Percentiles rank a stretch among this genome's conserved stretches.
Evolutionary conservation across 805 yeast species (phyloP).

Genomic region (Yamadazyma sp.): DNA sequence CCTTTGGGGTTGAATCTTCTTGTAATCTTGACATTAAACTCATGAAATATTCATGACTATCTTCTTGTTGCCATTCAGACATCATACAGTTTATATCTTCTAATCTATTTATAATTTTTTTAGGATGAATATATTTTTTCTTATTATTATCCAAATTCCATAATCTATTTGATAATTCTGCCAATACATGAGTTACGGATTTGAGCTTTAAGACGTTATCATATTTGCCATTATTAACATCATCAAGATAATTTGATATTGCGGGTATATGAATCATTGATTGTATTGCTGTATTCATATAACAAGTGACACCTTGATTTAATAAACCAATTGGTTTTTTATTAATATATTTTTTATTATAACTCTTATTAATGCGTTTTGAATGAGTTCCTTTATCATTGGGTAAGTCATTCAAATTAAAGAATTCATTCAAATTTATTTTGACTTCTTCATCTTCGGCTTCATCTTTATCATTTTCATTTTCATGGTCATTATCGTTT

Average conservation of each 20-base stretch:
- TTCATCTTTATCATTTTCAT: constrained; percentile 16
- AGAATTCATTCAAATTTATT: constrained; percentile 34
- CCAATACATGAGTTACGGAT: constrained; percentile 64
- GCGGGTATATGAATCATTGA: constrained; percentile 90
- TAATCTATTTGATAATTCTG: constrained; percentile 67
- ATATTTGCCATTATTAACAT: constrained; percentile 55
- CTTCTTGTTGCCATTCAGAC: constrained; percentile 98
- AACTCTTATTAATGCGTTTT: constrained; percentile 61
- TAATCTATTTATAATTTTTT: constrained; percentile 62
- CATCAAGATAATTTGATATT: constrained; percentile 74
- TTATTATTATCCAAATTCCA: constrained; percentile 52
- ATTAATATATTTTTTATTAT: constrained; percentile 52
- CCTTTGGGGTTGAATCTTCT: constrained; percentile 90
- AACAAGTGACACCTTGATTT: constrained; percentile 95
- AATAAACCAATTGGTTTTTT: constrained; percentile 71
- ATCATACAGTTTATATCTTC: constrained; percentile 92
- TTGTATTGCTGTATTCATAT: constrained; percentile 94
- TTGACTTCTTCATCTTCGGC: neutral
- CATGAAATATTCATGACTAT: constrained; percentile 96
- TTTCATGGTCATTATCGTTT: neutral
- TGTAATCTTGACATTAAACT: constrained; percentile 82
- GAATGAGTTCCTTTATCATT: constrained; percentile 68
- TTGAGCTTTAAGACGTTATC: constrained; percentile 43
- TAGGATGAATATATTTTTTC: constrained; percentile 64
- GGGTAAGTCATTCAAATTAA: constrained; percentile 53